Evolutionary conservation across 1,284 basidiomycete genomes (phyloP).

Genomic region (Trametes versicolor): DNA sequence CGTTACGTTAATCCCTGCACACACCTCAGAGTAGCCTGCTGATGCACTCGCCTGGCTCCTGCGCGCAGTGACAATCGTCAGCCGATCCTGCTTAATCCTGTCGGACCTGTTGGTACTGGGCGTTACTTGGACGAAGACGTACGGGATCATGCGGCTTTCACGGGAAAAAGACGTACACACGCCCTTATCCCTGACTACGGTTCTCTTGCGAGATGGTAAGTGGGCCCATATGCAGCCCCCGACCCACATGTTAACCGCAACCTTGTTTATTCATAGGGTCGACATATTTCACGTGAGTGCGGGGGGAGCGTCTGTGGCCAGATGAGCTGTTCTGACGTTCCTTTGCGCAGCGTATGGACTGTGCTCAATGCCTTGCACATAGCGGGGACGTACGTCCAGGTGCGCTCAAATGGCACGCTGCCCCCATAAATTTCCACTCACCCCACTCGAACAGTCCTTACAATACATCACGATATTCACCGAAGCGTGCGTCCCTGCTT

Average conservation of each 20-base stretch:
- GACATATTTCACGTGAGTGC: background rate
- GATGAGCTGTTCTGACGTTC: background rate
- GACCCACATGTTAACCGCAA: background rate
- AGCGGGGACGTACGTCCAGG: constrained; percentile 5
- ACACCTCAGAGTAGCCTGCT: no score
- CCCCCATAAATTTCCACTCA: background rate
- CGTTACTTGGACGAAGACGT: constrained; percentile 25
- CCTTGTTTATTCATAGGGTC: background rate
- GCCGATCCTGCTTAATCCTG: constrained; percentile 13
- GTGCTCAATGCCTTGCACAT: constrained; percentile 7
- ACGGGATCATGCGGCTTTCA: constrained; percentile 24
- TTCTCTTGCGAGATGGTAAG: constrained; percentile 21
- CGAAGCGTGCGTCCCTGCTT: constrained; percentile 14
- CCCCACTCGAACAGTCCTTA: constrained; percentile 2
- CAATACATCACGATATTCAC: constrained; percentile 18
- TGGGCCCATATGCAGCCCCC: no score
- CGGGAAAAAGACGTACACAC: constrained; percentile 8
- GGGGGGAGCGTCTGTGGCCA: no score
- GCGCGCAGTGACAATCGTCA: constrained; percentile 15
- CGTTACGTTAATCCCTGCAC: no score
- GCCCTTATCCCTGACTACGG: constrained; percentile 14
- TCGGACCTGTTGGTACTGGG: constrained; percentile 24
- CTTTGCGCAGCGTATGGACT: constrained; percentile 13
- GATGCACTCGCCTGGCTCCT: no score
- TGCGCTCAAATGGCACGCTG: background rate